Evolutionary conservation across 1,284 basidiomycete genomes (phyloP), one percentile per base, ranked within the genome.

Genomic region (Gastroboletus turbinatus): DNA sequence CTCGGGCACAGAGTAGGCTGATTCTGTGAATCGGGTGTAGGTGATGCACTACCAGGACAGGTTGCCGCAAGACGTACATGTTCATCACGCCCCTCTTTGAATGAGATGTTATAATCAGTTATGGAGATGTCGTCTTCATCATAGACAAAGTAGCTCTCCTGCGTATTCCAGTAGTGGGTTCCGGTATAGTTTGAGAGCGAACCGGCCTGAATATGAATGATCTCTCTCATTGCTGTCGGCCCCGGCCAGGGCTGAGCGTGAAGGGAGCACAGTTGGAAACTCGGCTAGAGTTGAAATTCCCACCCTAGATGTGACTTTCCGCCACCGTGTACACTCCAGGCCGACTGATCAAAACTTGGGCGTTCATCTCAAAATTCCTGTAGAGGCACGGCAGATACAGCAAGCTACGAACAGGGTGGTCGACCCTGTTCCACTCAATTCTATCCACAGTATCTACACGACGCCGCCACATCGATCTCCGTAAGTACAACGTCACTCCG

Each of bases 101-200:
- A 90, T 4, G 87, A 88, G 43, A 87, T 73, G 60, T 80, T 79
- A 65, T 83, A 75, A 57, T 79, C 73, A 42, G 82, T 73, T 40
- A 77, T 46, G 2, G 78, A 64, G n/a, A 78, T 75, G 47, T 77
- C 75, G 46, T 69, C 72, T 46, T 79, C 80, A 36, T 75, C 73
- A 56, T 81, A 81, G 0, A 77, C 76, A 61, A 88, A 81, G 67
- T 91, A 91, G 60, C 70, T 76, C 67, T 90, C 85, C 67, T 90
- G 88, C 0, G 87, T 80, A 66, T 91, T 91, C 87, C 88, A 92
- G 64, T 88, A 91, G 66, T 92, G 90, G 0, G 87, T 82, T 49
- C 87, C 88, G 23, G 81, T 72, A 65, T 84, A 82, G 65, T 91
- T 91, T 19, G 89, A 78, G 46, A 82, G 63, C 32, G 76, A 71